Conservation (phyloP, 1,139 yeast genomes). For the Waltiozyma solani region DNA sequence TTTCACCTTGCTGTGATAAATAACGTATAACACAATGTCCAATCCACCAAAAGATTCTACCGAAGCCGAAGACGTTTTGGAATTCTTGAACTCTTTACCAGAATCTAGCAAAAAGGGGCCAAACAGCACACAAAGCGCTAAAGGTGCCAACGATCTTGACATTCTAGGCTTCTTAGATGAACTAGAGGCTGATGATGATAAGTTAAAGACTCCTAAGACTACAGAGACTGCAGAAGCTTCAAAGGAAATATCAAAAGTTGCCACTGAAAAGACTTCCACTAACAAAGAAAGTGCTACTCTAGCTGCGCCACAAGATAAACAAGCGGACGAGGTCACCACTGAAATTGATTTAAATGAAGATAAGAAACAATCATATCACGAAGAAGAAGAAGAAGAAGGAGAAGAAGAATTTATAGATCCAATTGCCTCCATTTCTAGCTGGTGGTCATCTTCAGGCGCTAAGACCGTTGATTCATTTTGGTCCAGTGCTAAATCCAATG, state of each 20-base stretch:
- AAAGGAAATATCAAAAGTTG: slow-evolving; percentile 3
- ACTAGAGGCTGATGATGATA: slow-evolving; percentile 36
- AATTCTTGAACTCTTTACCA: slow-evolving; percentile 83
- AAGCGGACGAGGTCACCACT: background rate
- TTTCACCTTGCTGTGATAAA: too few species aligned
- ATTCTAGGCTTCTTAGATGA: slow-evolving; percentile 84
- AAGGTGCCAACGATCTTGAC: slow-evolving; percentile 48
- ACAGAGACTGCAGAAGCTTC: slow-evolving; percentile 3
- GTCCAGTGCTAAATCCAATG: slow-evolving; percentile 32
- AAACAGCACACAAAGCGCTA: slow-evolving; percentile 7
- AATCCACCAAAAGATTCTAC: slow-evolving; percentile 20
- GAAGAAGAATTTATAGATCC: slow-evolving; percentile 38
- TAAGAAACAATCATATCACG: slow-evolving; percentile 1
- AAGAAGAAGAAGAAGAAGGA: slow-evolving; percentile 9
- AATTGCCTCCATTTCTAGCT: slow-evolving; percentile 55
- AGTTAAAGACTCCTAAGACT: slow-evolving; percentile 1
- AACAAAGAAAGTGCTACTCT: too few species aligned
- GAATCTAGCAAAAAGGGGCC: slow-evolving; percentile 34
- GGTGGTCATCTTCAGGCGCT: slow-evolving; percentile 80
- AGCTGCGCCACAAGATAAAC: background rate
- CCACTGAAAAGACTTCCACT: too few species aligned
- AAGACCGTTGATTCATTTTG: slow-evolving; percentile 61
- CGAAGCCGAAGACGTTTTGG: slow-evolving; percentile 76
- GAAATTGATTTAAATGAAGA: slow-evolving; percentile 1
- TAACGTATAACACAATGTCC: slow-evolving; percentile 12